Conservation (phyloP, 2,329 filamentous ascomycete species). For the Colletotrichum sp. region DNA sequence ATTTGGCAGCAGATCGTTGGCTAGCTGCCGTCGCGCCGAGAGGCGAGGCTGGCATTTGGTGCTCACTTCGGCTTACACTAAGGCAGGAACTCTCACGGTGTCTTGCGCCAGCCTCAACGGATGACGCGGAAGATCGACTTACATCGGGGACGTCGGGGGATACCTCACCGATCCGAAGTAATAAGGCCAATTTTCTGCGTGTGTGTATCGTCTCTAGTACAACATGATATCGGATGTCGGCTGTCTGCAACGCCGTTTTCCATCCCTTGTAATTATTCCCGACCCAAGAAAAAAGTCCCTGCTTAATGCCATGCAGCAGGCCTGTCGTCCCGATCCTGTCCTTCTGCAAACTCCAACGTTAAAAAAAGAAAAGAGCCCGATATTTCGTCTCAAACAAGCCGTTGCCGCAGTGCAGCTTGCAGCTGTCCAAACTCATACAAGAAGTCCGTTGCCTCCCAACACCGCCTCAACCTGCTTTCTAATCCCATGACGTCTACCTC, state of each 20-base stretch:
- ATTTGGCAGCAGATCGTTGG: neutral
- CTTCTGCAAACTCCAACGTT: conserved; percentile 17
- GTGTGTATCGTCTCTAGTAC: conserved; percentile 5
- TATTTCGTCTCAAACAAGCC: conserved; percentile 17
- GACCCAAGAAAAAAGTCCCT: conserved; percentile 14
- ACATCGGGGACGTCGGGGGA: neutral
- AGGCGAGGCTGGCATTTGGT: neutral
- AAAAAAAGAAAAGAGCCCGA: conserved; percentile 11
- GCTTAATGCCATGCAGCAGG: conserved; percentile 4
- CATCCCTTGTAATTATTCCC: conserved; percentile 9
- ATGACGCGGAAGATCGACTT: conserved; percentile 13
- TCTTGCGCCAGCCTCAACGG: conserved; percentile 2
- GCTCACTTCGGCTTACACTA: neutral
- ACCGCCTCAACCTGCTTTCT: neutral
- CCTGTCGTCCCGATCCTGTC: conserved; percentile 3
- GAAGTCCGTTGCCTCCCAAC: neutral
- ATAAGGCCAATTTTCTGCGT: conserved; percentile 1
- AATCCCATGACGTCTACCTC: conserved; percentile 2
- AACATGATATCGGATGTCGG: conserved; percentile 14
- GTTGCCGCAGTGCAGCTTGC: neutral
- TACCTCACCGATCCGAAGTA: neutral
- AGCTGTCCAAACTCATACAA: conserved; percentile 14
- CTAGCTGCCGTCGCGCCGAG: conserved; percentile 5
- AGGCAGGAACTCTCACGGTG: conserved; percentile 9
- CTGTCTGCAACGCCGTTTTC: conserved; percentile 15